Evolutionary conservation across 192 early-diverging fungal species (phyloP), one percentile per base, ranked within the genome.

Genomic region (Mortierella claussenii): DNA sequence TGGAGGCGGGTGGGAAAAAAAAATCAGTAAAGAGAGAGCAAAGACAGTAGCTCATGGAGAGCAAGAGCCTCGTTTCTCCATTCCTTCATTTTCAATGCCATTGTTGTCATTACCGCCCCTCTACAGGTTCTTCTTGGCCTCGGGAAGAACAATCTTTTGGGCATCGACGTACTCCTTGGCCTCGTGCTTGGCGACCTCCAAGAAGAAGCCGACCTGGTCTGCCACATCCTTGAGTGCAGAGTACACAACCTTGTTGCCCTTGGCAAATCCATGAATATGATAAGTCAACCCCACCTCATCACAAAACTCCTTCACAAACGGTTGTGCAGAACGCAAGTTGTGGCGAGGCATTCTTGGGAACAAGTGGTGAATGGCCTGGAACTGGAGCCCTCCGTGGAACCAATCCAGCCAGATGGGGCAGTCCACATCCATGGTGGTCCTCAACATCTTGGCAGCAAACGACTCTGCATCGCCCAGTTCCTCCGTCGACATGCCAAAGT

Each of bases 351-450:
- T 75, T 36, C 97, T 89, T 55, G 97, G 97, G 78, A 94, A 98
- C 32, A 98, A 79, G 79, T 98, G 97, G 83, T 98, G 97, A 31
- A 91, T 90, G n/a, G 92, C 91, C 80, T 98, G 97, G 84, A 89
- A 98, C 80, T 98, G 96, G 23, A 98, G 84, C 2, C 95, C 97
- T 55, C 97, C 97, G 63, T 98, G 97, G 88, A 96, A 95, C 95
- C 95, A 97, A 79, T 98, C 97, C 46, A 98, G 60, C 92, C 92
- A 96, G 59, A 70, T 78, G 21, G 95, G 92, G 80, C 97, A 98
- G 69, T 95, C 92, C 0, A 98, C 94, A 79, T 98, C 97, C 94
- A 97, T 96, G 31, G 92, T 95, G 0, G 97, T 98, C 55, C 95
- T 86, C 24, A 97, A 80, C 84, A 91, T 92, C 69, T 91, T 91